Percentiles rank a stretch among this genome's conserved stretches.
Conservation (phyloP, 2,329 filamentous ascomycete species). For the Neonectria punicea region DNA sequence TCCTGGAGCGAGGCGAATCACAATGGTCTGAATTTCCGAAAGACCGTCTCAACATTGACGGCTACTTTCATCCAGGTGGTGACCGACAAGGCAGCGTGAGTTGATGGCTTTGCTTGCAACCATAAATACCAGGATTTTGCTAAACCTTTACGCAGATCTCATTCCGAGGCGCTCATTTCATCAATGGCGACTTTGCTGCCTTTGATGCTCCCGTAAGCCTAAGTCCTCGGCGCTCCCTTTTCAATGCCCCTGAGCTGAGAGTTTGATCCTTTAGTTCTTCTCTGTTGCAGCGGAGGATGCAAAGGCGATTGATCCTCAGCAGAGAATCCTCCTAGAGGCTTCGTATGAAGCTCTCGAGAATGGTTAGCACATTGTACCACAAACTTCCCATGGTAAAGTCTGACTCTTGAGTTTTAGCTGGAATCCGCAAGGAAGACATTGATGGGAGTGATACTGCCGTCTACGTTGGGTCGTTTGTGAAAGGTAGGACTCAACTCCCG, state of each 20-base stretch:
- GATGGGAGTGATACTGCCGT: conserved; percentile 58
- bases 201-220: conserved; percentile 61
- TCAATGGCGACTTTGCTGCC: conserved; percentile 56
- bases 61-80: conserved; percentile 64
- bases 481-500: conserved; percentile 47
- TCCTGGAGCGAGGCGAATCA: conserved; percentile 55
- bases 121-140: background rate
- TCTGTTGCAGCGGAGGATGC: conserved; percentile 61
- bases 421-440: conserved; percentile 55
- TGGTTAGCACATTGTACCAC: conserved; percentile 43
- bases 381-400: background rate
- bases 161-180: conserved; percentile 61
- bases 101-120: background rate
- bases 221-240: background rate
- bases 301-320: conserved; percentile 63
- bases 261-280: conserved; percentile 57
- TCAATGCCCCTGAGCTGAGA: conserved; percentile 8
- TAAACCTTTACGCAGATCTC: conserved; percentile 50
- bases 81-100: conserved; percentile 60
- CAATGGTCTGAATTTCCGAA: conserved; percentile 62
- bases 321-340: conserved; percentile 62
- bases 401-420: conserved; percentile 47
- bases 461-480: conserved; percentile 62
- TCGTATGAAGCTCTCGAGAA: conserved; percentile 63
- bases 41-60: conserved; percentile 61